Evolutionary conservation across 805 yeast species (phyloP).

Genomic region (Candida suzukii): DNA sequence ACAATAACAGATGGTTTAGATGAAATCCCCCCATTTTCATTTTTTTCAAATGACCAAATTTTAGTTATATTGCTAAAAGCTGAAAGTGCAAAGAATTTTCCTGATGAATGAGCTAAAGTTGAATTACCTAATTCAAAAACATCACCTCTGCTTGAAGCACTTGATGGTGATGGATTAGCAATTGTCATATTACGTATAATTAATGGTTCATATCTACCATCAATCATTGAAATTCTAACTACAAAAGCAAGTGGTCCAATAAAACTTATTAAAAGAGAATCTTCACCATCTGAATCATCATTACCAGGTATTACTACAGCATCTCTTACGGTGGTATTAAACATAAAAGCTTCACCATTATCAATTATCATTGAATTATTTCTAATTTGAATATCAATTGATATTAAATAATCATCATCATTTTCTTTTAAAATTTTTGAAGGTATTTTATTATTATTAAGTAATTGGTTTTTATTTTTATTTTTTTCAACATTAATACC

Average conservation of each 20-base stretch:
- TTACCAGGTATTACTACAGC: conserved; percentile 18
- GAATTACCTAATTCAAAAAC: neutral
- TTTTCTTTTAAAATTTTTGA: neutral
- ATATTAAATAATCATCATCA: conserved; percentile 2
- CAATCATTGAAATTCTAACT: conserved; percentile 11
- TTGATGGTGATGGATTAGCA: too few relatives aligned
- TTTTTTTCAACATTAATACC: too few relatives aligned
- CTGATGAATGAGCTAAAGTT: too few relatives aligned
- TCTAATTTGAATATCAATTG: conserved; percentile 14
- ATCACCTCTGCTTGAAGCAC: conserved; percentile 4
- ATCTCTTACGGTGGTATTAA: conserved; percentile 15
- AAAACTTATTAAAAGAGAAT: conserved; percentile 18
- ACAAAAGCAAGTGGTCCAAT: conserved; percentile 14
- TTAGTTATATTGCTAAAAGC: too few relatives aligned
- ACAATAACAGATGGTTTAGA: too few relatives aligned
- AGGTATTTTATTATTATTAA: neutral
- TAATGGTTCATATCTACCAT: conserved; percentile 15
- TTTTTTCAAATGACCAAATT: too few relatives aligned
- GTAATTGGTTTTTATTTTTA: too few relatives aligned
- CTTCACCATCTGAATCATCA: conserved; percentile 14
- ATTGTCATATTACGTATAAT: too few relatives aligned
- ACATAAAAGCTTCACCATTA: conserved; percentile 9
- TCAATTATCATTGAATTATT: conserved; percentile 18
- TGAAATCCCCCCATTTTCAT: too few relatives aligned
- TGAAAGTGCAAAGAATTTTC: too few relatives aligned